These are phyloP conservation scores for Diospyros lotus DNA, from an alignment of 148 eudicot genomes.

Conservation along the genomic window DNA sequence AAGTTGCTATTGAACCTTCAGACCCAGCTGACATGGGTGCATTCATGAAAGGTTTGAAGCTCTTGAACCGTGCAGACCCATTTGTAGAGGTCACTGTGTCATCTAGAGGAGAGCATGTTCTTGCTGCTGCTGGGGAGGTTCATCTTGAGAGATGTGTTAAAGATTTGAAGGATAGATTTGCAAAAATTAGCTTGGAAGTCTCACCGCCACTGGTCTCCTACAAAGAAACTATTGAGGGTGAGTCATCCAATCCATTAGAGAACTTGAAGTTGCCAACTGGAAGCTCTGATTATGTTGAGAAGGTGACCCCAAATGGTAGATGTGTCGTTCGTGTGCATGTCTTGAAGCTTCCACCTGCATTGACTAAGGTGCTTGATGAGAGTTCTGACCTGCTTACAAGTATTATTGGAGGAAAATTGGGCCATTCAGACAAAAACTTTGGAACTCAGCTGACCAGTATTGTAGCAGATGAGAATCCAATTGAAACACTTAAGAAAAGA, in stretches of 20 bases:
- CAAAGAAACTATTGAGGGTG: conserved; percentile 86
- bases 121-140: conserved; percentile 97
- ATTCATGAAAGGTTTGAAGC: conserved; percentile 83
- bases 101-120: conserved; percentile 89
- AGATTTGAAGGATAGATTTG: conserved; percentile 88
- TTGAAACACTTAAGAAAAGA: conserved; percentile 65
- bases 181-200: conserved; percentile 79
- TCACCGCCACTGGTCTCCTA: conserved; percentile 90
- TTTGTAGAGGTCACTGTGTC: conserved; percentile 94
- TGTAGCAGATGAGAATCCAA: conserved; percentile 57
- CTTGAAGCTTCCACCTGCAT: conserved; percentile 71
- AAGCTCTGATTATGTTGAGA: conserved; percentile 64
- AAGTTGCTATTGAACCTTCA: conserved; percentile 96
- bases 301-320: conserved; percentile 81
- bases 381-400: conserved; percentile 65
- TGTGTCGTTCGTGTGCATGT: conserved; percentile 77
- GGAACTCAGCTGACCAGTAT: conserved; percentile 51
- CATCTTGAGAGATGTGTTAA: conserved; percentile 92
- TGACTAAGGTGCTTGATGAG: conserved; percentile 80
- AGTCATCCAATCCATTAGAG: conserved; percentile 51
- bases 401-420: conserved; percentile 67
- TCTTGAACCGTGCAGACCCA: conserved; percentile 85
- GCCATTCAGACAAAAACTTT: conserved; percentile 50
- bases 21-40: conserved; percentile 91
- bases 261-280: conserved; percentile 48